Base-by-base conservation (phyloP, 2,329 filamentous ascomycete species). In the Aspergillus fumigatus region DNA sequence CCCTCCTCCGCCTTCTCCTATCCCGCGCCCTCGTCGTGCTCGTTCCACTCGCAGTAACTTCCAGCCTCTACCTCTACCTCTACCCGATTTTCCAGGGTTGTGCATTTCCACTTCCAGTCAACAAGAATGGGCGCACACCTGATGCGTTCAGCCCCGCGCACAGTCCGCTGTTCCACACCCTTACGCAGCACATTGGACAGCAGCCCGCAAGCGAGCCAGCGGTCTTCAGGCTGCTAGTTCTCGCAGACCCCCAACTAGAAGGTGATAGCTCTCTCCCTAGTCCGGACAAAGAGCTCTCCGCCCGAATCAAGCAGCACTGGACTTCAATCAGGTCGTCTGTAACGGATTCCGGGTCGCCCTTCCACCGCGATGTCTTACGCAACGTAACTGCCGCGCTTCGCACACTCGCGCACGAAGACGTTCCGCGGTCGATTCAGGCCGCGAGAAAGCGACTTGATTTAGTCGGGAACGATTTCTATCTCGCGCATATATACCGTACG, bases 201-300 rank as follows among this genome's bases (percentile, higher is more conserved):
- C 55, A 62, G 23, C 27, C 56, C 48, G 55, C 60, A 19, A 56
- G 51, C 21, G 55, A 64, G 41, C 64, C 67, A 47, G 90, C 91
- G 3, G 90, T 92, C 0, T 96, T 97, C 68, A 84, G 93, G 56
- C 84, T 97, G 3, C 86, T 97, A 14, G 86, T 92, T 1, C 84
- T 97, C 23, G 93, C 89, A 59, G 93, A 97, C 72, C 93, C 93
- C 4, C 93, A 97, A 73, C 84, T 97, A 53, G 93, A 97, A 76
- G 93, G 93, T 65, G 90, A 96, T 70, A 91, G 88, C 2, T 92
- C 90, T 6, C 87, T 97, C 26, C 88, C 87, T 0, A 70, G 74
- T 21, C 71, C 75, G 0, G 72, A 79, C 26, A 78, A 77, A 71
- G 75, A 69, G 58, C 72, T 73, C 43, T 73, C 74, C 14, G 76